A percentile compares a stretch with the other conserved stretches of the same genome.
These are phyloP conservation scores for Themeda triandra DNA, from an alignment of 176 grass and related monocot genomes.

Conservation along the genomic window DNA sequence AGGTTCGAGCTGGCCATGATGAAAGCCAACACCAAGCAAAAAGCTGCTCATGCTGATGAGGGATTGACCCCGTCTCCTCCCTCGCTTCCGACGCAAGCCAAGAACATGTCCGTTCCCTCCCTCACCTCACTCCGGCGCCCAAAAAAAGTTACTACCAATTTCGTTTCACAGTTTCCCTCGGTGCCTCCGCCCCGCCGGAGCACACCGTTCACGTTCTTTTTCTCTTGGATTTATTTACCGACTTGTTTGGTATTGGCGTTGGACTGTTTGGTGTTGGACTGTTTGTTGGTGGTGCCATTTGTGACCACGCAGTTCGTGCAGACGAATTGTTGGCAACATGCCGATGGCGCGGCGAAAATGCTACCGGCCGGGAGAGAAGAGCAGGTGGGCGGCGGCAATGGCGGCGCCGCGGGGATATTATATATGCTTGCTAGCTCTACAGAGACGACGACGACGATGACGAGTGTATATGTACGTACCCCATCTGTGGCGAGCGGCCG, in stretches of 20 bases:
- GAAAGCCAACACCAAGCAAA: not conserved
- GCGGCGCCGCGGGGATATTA: too few relatives aligned
- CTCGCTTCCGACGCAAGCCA: slow-evolving; percentile 35
- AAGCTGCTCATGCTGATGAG: not conserved
- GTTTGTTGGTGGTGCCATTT: not conserved
- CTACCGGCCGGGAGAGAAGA: too few relatives aligned
- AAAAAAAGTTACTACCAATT: too few relatives aligned
- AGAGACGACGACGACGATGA: too few relatives aligned
- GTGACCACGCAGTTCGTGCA: not conserved
- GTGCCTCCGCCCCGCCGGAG: not conserved
- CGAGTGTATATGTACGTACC: slow-evolving; percentile 34
- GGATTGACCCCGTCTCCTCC: not conserved
- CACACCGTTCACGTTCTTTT: too few relatives aligned
- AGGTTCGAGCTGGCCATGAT: not conserved
- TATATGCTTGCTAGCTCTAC: too few relatives aligned
- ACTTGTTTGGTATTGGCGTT: too few relatives aligned
- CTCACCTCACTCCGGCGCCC: not conserved
- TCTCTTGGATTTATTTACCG: too few relatives aligned
- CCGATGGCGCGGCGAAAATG: too few relatives aligned
- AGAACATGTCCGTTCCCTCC: slow-evolving; percentile 10
- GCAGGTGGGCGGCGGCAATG: too few relatives aligned
- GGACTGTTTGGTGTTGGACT: too few relatives aligned
- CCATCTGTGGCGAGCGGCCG: slow-evolving; percentile 43
- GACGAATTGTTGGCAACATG: too few relatives aligned
- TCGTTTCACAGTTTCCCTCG: not conserved